Evolutionary conservation across 768 basidiomycete species (phyloP), one percentile per base, ranked within the genome.

Genomic region (Mycena olivaceomarginata): DNA sequence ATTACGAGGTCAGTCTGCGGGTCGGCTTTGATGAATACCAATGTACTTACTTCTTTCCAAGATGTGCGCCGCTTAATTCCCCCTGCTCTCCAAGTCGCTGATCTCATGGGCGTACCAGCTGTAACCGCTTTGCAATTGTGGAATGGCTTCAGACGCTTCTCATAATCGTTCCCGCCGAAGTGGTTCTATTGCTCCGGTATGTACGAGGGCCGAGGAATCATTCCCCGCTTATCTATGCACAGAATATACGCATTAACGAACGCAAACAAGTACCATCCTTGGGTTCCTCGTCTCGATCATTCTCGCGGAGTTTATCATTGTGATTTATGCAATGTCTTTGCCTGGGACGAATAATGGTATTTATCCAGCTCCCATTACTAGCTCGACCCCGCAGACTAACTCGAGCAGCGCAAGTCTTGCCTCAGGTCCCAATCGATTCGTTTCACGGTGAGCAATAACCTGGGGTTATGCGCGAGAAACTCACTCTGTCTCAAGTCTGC

Each of bases 111-210:
- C 22, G 7, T 43, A 43, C 37, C 51, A 84, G 82, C 45, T 84
- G 83, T 74, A 76, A 82, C 65, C 82, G 82, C 18, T 84, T 84
- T 65, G 82, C 83, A 12, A 82, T 83, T 46, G 82, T 83, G 5
- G 81, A 84, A 75, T 84, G 82, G 82, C 66, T 83, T 16, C 81
- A 84, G 66, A 83, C 83, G 10, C 76, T 84, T 9, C 77, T 83
- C 16, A 81, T 82, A 40, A 80, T 82, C 25, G 75, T 84, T 15
- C 83, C 82, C 12, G 83, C 83, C 1, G 83, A 84, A 73, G 67
- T 78, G 11, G 81, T 84, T 13, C 70, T 84, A 43, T 57, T 83
- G 22, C 63, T 82, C 59, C 82, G 83, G 83, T 84, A 72, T 25
- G 80, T 31, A 31, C 31, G 31, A 31, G 31, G 31, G 31, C 31